Conservation (phyloP, 2,329 filamentous ascomycete genomes). For the Aspergillus neotritici region DNA sequence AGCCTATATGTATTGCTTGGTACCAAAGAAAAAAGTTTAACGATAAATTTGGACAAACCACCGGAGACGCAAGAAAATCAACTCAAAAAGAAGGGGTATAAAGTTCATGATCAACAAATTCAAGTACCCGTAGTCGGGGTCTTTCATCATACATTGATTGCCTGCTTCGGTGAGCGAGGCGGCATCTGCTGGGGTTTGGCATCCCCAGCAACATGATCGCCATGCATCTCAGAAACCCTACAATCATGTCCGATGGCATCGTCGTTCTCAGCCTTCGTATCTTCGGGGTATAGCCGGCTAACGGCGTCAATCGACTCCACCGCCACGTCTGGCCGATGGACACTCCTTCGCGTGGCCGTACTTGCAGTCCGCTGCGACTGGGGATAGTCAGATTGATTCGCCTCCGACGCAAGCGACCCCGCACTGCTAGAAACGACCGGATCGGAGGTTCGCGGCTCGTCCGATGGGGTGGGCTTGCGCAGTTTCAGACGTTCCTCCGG, state of each 20-base stretch:
- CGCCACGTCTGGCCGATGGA: constrained; percentile 21
- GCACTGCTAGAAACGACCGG: constrained; percentile 22
- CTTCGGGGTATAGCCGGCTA: constrained; percentile 10
- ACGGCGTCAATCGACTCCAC: constrained; percentile 21
- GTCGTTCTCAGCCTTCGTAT: constrained; percentile 7
- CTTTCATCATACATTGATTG: constrained; percentile 22
- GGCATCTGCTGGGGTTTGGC: constrained; percentile 15
- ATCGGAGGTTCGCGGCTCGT: constrained; percentile 34
- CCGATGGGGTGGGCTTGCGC: constrained; percentile 46
- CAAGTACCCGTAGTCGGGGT: neutral
- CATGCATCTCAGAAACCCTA: constrained; percentile 2
- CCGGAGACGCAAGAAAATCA: neutral
- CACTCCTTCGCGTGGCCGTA: constrained; percentile 60
- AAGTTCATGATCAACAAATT: constrained; percentile 3
- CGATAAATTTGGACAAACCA: neutral
- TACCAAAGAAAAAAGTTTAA: constrained; percentile 4
- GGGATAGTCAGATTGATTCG: constrained; percentile 43
- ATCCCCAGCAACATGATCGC: constrained; percentile 9
- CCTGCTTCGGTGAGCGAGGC: constrained; percentile 20
- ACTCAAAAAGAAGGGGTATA: constrained; percentile 5
- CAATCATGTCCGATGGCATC: constrained; percentile 3
- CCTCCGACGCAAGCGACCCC: constrained; percentile 24
- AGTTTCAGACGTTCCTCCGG: constrained; percentile 66
- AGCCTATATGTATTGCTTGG: too few relatives aligned
- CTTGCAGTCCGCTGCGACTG: constrained; percentile 60